Evolutionary conservation across 257 asterid genomes (phyloP), one percentile per base, ranked within the genome.

Genomic region (Parsonsia alboflavescens): DNA sequence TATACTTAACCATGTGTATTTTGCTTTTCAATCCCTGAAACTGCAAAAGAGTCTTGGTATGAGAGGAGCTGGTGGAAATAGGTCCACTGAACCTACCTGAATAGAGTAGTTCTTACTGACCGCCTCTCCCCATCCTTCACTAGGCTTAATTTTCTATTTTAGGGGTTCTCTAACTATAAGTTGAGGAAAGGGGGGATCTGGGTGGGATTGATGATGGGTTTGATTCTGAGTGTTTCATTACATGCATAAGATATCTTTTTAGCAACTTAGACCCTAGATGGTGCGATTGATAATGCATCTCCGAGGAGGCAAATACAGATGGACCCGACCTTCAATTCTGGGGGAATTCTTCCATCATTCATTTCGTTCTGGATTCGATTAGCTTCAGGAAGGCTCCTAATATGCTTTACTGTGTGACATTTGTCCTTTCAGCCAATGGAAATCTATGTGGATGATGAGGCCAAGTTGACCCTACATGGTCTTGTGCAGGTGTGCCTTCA

Each of bases 341-440:
- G 83, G 78, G 82, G 71, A 82, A 73, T 76, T 78, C 79, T 84
- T 52, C 84, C 81, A 49, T 86, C 89, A 80, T 84, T 87, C 89
- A 85, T 89, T 88, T 84, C 89, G 78, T 87, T 76, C 69, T 84
- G 93, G 96, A 82, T 87, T 80, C 75, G 75, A 76, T 84, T 87
- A 85, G 84, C 91, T 83, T 79, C 88, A 58, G 67, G 84, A 81
- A 86, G 85, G 86, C 90, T 84, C 89, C 95, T 93, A 93, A 90
- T 88, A 86, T 84, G 85, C 87, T 93, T 88, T 90, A 85, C 89
- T 85, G 80, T 85, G 80, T 90, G 86, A 85, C 88, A 84, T 90
- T 90, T 93, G 83, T 88, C 85, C 69, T 91, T 93, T 79, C 97
- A 91, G 97, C 98, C 98, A 13, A 93, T 93, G 98, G 98, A 93